Evolutionary conservation across 169 alveolate genomes (phyloP).

Genomic region (Theileria equi): DNA sequence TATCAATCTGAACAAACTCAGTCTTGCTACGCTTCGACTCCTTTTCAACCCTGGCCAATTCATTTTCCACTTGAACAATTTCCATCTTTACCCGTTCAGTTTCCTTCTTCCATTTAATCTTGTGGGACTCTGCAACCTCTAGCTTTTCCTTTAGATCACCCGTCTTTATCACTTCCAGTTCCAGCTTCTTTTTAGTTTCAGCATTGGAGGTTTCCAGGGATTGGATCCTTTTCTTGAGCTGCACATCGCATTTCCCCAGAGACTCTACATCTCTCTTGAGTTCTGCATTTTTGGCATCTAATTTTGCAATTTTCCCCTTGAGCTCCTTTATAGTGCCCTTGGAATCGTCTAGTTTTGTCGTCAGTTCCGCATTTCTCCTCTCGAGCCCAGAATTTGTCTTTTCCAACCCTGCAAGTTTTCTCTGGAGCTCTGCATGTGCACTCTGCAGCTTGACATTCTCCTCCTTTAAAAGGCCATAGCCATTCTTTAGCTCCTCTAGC

Average conservation of each 20-base stretch:
- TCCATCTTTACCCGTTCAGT: constrained; percentile 12
- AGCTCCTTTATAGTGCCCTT: no score
- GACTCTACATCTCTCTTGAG: not conserved
- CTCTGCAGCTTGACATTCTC: no score
- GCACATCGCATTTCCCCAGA: not conserved
- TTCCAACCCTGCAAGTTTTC: no score
- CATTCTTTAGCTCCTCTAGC: no score
- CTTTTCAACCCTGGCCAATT: not conserved
- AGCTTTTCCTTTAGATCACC: constrained; percentile 6
- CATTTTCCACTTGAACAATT: not conserved
- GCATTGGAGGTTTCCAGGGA: not conserved
- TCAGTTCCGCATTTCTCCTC: no score
- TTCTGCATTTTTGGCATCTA: not conserved
- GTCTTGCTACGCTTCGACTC: not conserved
- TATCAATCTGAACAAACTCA: not conserved
- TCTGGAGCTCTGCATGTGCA: no score
- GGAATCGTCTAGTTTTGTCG: no score
- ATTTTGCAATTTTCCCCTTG: no score
- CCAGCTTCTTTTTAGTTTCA: not conserved
- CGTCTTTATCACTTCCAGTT: not conserved
- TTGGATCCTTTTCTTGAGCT: not conserved
- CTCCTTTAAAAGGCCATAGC: no score
- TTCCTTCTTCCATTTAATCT: constrained; percentile 56
- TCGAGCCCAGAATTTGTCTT: no score
- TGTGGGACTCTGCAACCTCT: not conserved